Conservation (phyloP, 352 stramenopile species). For the Phytophthora fragariae region DNA sequence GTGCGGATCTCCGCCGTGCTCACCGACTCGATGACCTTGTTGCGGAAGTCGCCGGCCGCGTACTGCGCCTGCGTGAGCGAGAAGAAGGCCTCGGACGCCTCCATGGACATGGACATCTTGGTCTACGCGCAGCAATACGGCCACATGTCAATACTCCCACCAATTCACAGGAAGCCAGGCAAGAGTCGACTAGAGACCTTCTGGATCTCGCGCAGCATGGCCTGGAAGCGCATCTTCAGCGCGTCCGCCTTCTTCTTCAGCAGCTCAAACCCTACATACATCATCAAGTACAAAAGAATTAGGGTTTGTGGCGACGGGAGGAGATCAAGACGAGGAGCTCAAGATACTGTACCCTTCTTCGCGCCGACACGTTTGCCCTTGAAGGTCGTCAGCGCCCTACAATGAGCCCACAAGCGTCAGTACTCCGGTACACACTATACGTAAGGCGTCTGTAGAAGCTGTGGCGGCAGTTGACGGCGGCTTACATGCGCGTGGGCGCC, state of each 20-base stretch:
- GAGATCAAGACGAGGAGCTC: neutral
- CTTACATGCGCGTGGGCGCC: slow-evolving; percentile 85
- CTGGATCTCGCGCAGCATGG: slow-evolving; percentile 89
- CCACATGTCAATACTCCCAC: neutral
- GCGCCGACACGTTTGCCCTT: slow-evolving; percentile 85
- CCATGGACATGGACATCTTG: slow-evolving; percentile 86
- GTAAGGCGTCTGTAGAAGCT: neutral
- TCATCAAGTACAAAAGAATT: neutral
- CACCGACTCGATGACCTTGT: slow-evolving; percentile 97
- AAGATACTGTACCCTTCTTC: slow-evolving; percentile 74
- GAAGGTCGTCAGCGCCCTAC: slow-evolving; percentile 85
- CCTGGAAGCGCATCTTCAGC: slow-evolving; percentile 96
- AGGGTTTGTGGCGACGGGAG: neutral
- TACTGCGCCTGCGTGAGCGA: slow-evolving; percentile 99
- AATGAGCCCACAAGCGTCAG: slow-evolving; percentile 17
- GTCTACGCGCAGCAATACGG: slow-evolving; percentile 50
- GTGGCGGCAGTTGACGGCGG: neutral
- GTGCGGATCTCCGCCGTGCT: slow-evolving; percentile 96
- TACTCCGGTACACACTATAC: neutral
- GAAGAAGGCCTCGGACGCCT: slow-evolving; percentile 97
- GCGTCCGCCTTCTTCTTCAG: slow-evolving; percentile 99
- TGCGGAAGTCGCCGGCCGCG: slow-evolving; percentile 96
- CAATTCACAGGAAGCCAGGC: neutral
- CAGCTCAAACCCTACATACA: slow-evolving; percentile 74
- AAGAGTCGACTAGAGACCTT: slow-evolving; percentile 48